phyloP scores from a whole-genome alignment of 2,329 filamentous ascomycete species.

The Penicillium sp. region DNA sequence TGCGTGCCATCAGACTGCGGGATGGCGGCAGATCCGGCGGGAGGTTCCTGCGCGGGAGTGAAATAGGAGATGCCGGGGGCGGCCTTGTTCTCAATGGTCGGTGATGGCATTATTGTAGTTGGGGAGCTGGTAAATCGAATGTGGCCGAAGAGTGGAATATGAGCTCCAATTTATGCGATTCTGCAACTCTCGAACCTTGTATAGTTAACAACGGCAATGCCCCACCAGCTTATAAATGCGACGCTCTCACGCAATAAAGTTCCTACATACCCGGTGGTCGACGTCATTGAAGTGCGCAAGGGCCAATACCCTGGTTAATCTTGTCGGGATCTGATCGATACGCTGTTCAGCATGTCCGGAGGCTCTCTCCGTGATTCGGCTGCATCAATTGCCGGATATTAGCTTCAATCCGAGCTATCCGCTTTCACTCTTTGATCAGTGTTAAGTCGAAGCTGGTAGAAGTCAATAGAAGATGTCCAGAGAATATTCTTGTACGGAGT shows the following conservation, averaged over 20 bases:
- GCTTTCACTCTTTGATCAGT: too few species aligned
- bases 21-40: slow-evolving; percentile 37
- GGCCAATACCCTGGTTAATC: too few species aligned
- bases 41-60: slow-evolving; percentile 36
- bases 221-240: slow-evolving; percentile 11
- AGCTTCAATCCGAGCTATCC: too few species aligned
- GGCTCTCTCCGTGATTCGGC: too few species aligned
- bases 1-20: slow-evolving; percentile 40
- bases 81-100: slow-evolving; percentile 36
- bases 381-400: too few species aligned
- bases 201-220: neutral
- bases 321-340: too few species aligned
- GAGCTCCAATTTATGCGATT: neutral
- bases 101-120: slow-evolving; percentile 3
- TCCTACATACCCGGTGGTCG: neutral
- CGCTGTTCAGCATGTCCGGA: too few species aligned
- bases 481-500: neutral
- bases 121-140: neutral
- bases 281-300: too few species aligned
- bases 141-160: neutral
- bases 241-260: neutral
- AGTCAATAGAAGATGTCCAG: too few species aligned
- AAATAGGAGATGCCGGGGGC: slow-evolving; percentile 43
- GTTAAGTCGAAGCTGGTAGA: too few species aligned
- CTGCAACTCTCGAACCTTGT: neutral